phyloP scores from a whole-genome alignment of 805 yeast species.

The Aciculoconidium aculeatum region DNA sequence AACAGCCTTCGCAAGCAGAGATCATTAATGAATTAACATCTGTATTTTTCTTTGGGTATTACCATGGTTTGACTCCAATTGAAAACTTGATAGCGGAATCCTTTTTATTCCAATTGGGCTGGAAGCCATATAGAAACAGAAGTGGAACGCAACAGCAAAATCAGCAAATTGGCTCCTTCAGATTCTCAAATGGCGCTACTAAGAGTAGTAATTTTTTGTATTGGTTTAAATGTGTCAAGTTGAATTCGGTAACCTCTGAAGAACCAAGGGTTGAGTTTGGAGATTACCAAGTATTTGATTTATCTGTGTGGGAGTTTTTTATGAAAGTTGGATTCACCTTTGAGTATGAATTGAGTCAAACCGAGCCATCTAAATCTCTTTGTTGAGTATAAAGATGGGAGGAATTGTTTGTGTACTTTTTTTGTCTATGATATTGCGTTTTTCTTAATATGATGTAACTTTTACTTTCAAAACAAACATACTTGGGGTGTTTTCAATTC shows the following conservation, averaged over 20 bases:
- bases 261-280: constrained; percentile 17
- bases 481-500: no score
- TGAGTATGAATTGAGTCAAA: constrained; percentile 27
- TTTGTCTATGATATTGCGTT: no score
- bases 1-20: constrained; percentile 16
- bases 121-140: constrained; percentile 34
- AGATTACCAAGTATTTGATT: constrained; percentile 38
- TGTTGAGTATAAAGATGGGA: constrained; percentile 7
- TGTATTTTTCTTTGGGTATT: constrained; percentile 39
- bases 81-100: constrained; percentile 40
- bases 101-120: constrained; percentile 32
- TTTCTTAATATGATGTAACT: no score
- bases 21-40: constrained; percentile 30
- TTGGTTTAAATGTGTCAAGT: constrained; percentile 25
- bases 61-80: constrained; percentile 37
- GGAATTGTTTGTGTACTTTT: no score
- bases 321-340: constrained; percentile 32
- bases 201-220: constrained; percentile 9
- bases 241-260: constrained; percentile 7
- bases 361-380: constrained; percentile 19
- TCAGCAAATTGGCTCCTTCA: constrained; percentile 5
- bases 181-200: constrained; percentile 3
- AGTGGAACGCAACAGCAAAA: constrained; percentile 5
- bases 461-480: no score
- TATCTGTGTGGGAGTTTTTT: constrained; percentile 36